Percentiles rank a stretch among this genome's conserved stretches.
phyloP scores from a whole-genome alignment of 2,329 filamentous ascomycete species.

The Monilinia aucupariae region DNA sequence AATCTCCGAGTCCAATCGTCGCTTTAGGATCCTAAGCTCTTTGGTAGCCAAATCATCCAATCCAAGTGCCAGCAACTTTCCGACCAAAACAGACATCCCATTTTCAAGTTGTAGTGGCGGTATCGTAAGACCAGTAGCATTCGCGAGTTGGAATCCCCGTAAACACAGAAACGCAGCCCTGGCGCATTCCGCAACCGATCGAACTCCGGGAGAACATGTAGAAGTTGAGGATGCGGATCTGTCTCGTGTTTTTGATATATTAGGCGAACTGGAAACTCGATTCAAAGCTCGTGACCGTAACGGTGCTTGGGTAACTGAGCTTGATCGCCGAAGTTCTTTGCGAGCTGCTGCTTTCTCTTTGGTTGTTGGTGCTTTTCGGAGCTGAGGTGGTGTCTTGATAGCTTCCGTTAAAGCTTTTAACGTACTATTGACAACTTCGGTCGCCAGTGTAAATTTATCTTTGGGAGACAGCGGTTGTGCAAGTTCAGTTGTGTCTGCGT shows the following conservation, averaged over 20 bases:
- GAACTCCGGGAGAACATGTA: constrained; percentile 32
- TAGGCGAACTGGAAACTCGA: constrained; percentile 53
- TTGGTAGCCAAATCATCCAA: constrained; percentile 63
- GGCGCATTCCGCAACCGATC: constrained; percentile 53
- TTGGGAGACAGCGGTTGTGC: constrained; percentile 45
- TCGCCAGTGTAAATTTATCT: constrained; percentile 63
- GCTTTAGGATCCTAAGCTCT: constrained; percentile 62
- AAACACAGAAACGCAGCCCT: constrained; percentile 62
- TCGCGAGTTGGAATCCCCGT: constrained; percentile 48
- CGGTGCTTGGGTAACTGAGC: constrained; percentile 54
- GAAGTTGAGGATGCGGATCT: constrained; percentile 38
- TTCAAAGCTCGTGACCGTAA: constrained; percentile 58
- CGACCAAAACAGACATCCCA: constrained; percentile 64
- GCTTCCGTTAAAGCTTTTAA: constrained; percentile 65
- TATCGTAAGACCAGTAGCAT: constrained; percentile 48
- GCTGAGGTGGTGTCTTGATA: constrained; percentile 43
- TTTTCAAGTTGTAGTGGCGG: constrained; percentile 64
- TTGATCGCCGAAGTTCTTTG: constrained; percentile 48
- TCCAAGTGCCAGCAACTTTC: constrained; percentile 59
- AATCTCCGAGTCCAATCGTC: constrained; percentile 48
- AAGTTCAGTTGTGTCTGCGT: constrained; percentile 31
- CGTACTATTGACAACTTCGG: constrained; percentile 65
- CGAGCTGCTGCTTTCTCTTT: constrained; percentile 39
- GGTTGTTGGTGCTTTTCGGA: constrained; percentile 25
- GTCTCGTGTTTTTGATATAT: constrained; percentile 42